phyloP scores from a whole-genome alignment of 179 eudicot species.

The Beta macrorhiza region DNA sequence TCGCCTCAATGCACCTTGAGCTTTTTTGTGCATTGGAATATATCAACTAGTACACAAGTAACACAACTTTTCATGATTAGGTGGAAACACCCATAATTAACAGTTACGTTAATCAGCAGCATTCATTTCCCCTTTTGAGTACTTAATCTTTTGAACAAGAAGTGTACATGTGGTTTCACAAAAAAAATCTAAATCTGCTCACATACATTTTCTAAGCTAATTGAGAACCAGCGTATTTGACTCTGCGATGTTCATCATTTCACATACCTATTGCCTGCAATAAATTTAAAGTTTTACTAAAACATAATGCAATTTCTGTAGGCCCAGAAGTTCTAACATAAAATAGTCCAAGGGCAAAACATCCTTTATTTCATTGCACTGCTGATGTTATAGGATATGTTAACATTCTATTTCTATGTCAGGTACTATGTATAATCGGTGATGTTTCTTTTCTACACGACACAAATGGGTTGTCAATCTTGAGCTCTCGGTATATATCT shows the following conservation, averaged over 20 bases:
- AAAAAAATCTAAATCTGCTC: background rate
- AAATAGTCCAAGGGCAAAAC: background rate
- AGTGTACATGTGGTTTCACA: background rate
- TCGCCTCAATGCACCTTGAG: no score
- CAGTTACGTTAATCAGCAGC: background rate
- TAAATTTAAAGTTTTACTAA: background rate
- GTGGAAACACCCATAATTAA: background rate
- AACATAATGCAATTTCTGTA: background rate
- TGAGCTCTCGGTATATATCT: slow-evolving; percentile 54
- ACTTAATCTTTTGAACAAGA: background rate
- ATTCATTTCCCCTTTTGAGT: background rate
- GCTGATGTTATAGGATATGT: background rate
- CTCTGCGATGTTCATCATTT: background rate
- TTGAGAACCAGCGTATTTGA: background rate
- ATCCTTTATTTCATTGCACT: background rate
- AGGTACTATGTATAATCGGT: slow-evolving; percentile 85
- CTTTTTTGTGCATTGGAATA: no score
- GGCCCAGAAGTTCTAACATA: background rate
- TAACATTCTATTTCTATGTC: slow-evolving; percentile 20
- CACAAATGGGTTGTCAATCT: slow-evolving; percentile 87
- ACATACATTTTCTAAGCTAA: background rate
- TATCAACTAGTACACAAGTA: no score
- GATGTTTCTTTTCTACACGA: slow-evolving; percentile 94
- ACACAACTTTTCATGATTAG: background rate
- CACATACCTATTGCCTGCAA: background rate